phyloP scores from a whole-genome alignment of 228 moss, liverwort and hornwort species.

The Sphagnum magellanicum region DNA sequence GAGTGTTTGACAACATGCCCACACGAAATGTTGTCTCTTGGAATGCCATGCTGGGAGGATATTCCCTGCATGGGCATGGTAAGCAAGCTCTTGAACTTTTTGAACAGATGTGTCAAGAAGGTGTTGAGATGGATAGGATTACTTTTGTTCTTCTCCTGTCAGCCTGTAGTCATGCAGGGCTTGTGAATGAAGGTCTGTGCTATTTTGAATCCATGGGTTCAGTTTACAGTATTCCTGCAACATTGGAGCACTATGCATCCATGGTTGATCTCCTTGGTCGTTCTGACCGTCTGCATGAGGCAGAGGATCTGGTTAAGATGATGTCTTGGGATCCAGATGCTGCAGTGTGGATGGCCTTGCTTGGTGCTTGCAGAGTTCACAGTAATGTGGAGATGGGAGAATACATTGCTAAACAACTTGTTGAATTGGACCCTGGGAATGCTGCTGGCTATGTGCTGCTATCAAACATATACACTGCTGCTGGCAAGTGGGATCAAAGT shows the following conservation, averaged over 20 bases:
- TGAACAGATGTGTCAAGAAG: neutral
- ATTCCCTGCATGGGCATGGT: constrained; percentile 1
- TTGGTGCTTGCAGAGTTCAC: constrained; percentile 21
- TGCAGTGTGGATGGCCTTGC: constrained; percentile 31
- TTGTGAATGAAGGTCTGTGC: neutral
- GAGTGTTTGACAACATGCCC: neutral
- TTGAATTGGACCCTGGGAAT: constrained; percentile 16
- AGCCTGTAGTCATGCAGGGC: constrained; percentile 4
- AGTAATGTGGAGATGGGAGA: neutral
- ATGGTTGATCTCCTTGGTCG: constrained; percentile 1
- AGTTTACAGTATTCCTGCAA: neutral
- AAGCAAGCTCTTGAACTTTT: neutral
- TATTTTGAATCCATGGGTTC: neutral
- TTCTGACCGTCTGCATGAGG: constrained; percentile 1
- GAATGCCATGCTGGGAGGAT: constrained; percentile 5
- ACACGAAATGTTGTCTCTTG: constrained; percentile 3
- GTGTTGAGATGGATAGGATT: neutral
- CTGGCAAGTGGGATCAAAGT: constrained; percentile 23
- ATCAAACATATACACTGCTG: neutral
- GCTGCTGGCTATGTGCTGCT: constrained; percentile 16
- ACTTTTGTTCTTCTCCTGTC: neutral
- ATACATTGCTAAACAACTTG: constrained; percentile 8
- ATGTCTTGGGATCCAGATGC: constrained; percentile 7
- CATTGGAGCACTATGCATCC: constrained; percentile 2
- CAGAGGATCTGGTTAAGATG: constrained; percentile 6